These are phyloP conservation scores for Coemansia reversa DNA, from an alignment of 192 early-diverging fungal genomes.

Conservation along the genomic window DNA sequence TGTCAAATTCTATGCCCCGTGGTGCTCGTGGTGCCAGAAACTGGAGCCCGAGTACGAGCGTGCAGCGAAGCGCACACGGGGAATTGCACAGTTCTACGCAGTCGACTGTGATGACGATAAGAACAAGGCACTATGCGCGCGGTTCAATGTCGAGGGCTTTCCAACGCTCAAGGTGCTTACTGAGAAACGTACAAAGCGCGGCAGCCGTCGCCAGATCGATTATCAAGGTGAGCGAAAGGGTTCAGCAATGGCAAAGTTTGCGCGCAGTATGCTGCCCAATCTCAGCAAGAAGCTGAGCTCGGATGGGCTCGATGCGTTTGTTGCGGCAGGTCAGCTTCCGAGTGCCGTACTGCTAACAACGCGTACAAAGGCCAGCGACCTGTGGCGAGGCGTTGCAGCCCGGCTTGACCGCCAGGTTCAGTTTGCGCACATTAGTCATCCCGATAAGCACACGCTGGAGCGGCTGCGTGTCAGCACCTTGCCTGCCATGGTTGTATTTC, in stretches of 20 bases:
- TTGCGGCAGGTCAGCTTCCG: conserved; percentile 50
- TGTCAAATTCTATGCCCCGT: conserved; percentile 95
- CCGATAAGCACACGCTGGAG: conserved; percentile 54
- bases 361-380: conserved; percentile 70
- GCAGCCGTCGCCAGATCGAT: conserved; percentile 59
- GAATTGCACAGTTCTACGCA: conserved; percentile 83
- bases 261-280: conserved; percentile 64
- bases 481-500: conserved; percentile 70
- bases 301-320: conserved; percentile 57
- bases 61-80: conserved; percentile 79
- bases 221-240: conserved; percentile 87
- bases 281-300: conserved; percentile 32
- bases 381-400: conserved; percentile 85
- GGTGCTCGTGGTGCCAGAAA: conserved; percentile 93
- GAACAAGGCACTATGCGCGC: conserved; percentile 74
- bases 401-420: conserved; percentile 67
- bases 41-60: conserved; percentile 87
- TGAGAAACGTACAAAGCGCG: conserved; percentile 60
- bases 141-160: conserved; percentile 84
- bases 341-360: conserved; percentile 80
- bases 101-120: conserved; percentile 86
- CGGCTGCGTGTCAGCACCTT: conserved; percentile 61
- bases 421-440: conserved; percentile 69
- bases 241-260: conserved; percentile 74
- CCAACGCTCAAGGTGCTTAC: conserved; percentile 93